These are phyloP conservation scores for Cercospora nicotianae DNA, from an alignment of 2,329 filamentous ascomycete genomes.

Conservation along the genomic window DNA sequence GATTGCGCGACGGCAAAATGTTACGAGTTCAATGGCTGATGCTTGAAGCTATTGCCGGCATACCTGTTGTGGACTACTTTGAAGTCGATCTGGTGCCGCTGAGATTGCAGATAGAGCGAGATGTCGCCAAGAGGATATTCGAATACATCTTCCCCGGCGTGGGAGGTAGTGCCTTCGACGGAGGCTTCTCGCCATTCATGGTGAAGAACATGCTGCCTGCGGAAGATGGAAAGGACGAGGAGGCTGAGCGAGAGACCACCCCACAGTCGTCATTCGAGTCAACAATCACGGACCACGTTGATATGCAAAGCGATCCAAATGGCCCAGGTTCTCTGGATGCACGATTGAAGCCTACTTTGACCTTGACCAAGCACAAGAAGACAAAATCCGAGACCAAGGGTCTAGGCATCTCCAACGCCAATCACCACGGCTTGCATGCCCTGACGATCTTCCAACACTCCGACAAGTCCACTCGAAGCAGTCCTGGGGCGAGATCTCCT, in stretches of 20 bases:
- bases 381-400: constrained; percentile 35
- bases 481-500: constrained; percentile 21
- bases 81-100: constrained; percentile 91
- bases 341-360: constrained; percentile 78
- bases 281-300: constrained; percentile 16
- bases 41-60: constrained; percentile 96
- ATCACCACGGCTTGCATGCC: constrained; percentile 37
- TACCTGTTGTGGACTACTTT: constrained; percentile 95
- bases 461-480: constrained; percentile 33
- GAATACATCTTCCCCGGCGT: constrained; percentile 96
- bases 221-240: constrained; percentile 50
- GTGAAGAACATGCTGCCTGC: constrained; percentile 53
- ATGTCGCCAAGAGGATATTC: constrained; percentile 88
- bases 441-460: constrained; percentile 48
- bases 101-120: constrained; percentile 88
- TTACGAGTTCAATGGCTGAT: constrained; percentile 95
- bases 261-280: constrained; percentile 34
- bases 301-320: constrained; percentile 49
- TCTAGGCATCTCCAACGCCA: constrained; percentile 34
- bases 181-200: constrained; percentile 63
- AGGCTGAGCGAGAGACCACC: constrained; percentile 49
- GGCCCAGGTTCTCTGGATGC: constrained; percentile 75
- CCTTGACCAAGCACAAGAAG: constrained; percentile 44
- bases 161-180: constrained; percentile 52
- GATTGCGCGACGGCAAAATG: constrained; percentile 75